Evolutionary conservation across 192 early-diverging fungal genomes (phyloP).

Genomic region (Rhizophagus clarus): DNA sequence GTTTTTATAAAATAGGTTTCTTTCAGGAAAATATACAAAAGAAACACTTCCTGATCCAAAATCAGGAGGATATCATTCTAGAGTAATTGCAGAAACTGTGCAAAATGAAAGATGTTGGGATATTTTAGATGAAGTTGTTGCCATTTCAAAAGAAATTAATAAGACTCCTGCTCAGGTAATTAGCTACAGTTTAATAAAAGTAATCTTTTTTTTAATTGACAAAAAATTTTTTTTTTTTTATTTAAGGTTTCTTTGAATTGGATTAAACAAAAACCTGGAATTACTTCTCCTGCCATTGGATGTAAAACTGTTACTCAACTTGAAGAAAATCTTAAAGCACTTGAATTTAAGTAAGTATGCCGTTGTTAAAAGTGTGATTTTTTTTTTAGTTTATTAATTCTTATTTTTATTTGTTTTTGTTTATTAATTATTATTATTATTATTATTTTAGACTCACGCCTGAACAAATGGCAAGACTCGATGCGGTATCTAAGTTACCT

Average conservation of each 20-base stretch:
- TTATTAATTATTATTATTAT: too few species aligned
- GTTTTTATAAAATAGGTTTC: too few species aligned
- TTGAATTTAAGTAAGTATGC: constrained; percentile 35
- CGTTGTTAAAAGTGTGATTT: too few species aligned
- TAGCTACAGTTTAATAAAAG: too few species aligned
- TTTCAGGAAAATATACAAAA: not conserved
- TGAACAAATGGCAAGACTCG: not conserved
- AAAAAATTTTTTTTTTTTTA: too few species aligned
- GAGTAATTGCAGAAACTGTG: too few species aligned
- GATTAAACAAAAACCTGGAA: too few species aligned
- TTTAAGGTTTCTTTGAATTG: too few species aligned
- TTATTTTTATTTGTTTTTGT: not conserved
- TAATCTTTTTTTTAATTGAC: too few species aligned
- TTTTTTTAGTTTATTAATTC: not conserved
- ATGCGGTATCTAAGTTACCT: not conserved
- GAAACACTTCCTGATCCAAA: not conserved
- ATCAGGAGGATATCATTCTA: too few species aligned
- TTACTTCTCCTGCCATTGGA: constrained; percentile 25
- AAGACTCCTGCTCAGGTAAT: constrained; percentile 42
- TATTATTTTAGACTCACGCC: not conserved
- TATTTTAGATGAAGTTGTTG: constrained; percentile 47
- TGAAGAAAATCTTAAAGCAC: constrained; percentile 38
- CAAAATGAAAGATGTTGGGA: constrained; percentile 38
- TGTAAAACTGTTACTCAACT: constrained; percentile 39
- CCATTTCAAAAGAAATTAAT: constrained; percentile 45